These are phyloP conservation scores for Cordyceps cicadae DNA, from an alignment of 2,329 filamentous ascomycete species.

Conservation along the genomic window DNA sequence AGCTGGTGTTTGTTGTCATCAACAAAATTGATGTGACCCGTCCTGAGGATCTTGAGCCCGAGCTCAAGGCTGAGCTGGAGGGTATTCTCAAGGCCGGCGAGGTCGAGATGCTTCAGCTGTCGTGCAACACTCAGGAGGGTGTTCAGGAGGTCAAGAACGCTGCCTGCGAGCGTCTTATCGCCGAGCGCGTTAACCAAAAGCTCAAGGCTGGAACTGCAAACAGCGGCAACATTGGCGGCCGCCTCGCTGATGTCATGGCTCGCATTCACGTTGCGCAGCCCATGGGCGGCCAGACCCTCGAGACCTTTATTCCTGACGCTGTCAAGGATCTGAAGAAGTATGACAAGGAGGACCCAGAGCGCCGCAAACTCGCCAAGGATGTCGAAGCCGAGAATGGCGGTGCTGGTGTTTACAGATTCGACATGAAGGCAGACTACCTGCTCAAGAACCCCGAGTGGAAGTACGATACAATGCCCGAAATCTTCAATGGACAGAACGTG, in stretches of 20 bases:
- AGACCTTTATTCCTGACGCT: constrained; percentile 83
- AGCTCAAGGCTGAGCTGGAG: constrained; percentile 70
- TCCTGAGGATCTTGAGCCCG: constrained; percentile 77
- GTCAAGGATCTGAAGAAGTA: constrained; percentile 78
- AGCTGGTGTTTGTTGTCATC: constrained; percentile 90
- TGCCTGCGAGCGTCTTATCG: constrained; percentile 85
- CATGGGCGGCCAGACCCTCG: constrained; percentile 66
- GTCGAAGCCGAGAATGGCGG: constrained; percentile 88
- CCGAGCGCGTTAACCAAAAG: constrained; percentile 90
- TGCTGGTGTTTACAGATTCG: constrained; percentile 90
- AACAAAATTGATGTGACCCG: constrained; percentile 96
- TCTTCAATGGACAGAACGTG: constrained; percentile 93
- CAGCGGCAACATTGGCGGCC: constrained; percentile 66
- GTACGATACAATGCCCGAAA: constrained; percentile 88
- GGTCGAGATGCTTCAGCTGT: constrained; percentile 86
- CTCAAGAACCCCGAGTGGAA: constrained; percentile 90
- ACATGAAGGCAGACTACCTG: constrained; percentile 80
- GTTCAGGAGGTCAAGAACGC: constrained; percentile 93
- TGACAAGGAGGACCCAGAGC: constrained; percentile 80
- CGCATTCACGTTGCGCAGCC: constrained; percentile 97
- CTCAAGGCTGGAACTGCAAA: constrained; percentile 80
- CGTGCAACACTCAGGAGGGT: constrained; percentile 90
- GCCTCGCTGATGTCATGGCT: constrained; percentile 82
- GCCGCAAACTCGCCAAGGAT: constrained; percentile 73
- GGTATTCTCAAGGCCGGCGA: constrained; percentile 76